These are phyloP conservation scores for Madurella mycetomatis DNA, from an alignment of 2,329 filamentous ascomycete genomes.

Conservation along the genomic window DNA sequence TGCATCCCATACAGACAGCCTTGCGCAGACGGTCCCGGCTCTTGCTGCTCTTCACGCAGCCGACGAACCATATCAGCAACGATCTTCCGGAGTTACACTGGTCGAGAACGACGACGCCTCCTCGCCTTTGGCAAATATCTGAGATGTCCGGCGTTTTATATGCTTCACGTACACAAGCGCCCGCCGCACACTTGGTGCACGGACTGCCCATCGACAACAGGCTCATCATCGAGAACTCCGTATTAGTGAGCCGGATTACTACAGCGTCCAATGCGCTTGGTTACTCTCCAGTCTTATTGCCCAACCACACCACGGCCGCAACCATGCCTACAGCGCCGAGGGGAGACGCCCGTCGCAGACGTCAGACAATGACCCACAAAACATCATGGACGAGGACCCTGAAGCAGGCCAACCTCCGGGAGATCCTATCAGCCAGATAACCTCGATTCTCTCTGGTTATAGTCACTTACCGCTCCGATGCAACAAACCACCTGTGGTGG, in stretches of 20 bases:
- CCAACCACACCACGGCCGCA: too few relatives aligned
- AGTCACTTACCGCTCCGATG: not conserved
- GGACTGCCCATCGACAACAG: not conserved
- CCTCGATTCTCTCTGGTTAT: too few relatives aligned
- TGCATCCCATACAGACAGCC: too few relatives aligned
- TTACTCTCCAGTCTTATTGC: not conserved
- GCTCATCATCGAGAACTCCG: not conserved
- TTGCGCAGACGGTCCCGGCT: too few relatives aligned
- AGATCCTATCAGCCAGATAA: not conserved
- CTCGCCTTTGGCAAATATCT: not conserved
- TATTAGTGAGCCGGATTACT: not conserved
- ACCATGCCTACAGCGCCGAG: too few relatives aligned
- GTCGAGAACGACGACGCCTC: not conserved
- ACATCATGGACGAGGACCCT: too few relatives aligned
- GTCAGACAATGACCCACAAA: too few relatives aligned
- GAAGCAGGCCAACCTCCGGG: too few relatives aligned
- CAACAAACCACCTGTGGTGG: not conserved
- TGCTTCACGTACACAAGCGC: not conserved
- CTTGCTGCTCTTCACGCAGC: too few relatives aligned
- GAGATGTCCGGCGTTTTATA: not conserved
- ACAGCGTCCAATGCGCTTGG: slow-evolving; percentile 3
- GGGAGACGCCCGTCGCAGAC: too few relatives aligned
- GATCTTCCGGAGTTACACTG: too few relatives aligned
- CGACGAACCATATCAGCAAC: too few relatives aligned
- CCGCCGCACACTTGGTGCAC: not conserved